These are phyloP conservation scores for Botrytis aclada DNA, from an alignment of 2,329 filamentous ascomycete species.

Conservation along the genomic window DNA sequence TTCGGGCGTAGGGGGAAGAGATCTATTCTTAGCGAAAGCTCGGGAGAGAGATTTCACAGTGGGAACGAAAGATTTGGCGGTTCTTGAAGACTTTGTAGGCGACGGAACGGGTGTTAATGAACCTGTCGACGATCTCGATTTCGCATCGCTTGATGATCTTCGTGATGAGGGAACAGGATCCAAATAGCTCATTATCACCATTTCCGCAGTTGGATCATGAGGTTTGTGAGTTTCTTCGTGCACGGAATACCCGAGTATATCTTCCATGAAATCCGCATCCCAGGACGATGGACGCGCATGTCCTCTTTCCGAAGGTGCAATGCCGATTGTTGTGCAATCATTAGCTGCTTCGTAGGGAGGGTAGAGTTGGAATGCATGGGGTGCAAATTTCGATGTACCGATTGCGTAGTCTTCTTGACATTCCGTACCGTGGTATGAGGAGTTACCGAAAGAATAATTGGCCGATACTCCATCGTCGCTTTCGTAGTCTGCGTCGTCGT, in stretches of 20 bases:
- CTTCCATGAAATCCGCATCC: background rate
- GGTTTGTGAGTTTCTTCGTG: background rate
- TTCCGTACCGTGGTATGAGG: slow-evolving; percentile 3
- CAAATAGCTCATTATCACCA: background rate
- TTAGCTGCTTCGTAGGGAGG: background rate
- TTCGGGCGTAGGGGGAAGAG: background rate
- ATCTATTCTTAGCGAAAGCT: background rate
- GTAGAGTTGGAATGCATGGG: background rate
- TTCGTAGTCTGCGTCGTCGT: background rate
- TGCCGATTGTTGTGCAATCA: background rate
- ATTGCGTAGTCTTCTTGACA: slow-evolving; percentile 11
- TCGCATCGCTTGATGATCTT: background rate
- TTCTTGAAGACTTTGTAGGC: background rate
- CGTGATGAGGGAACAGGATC: background rate
- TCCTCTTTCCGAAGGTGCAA: background rate
- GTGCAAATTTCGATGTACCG: background rate
- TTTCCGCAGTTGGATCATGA: background rate
- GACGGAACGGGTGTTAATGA: background rate
- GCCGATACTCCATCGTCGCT: background rate
- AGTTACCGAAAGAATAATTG: background rate
- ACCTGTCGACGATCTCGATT: background rate
- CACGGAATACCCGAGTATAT: background rate
- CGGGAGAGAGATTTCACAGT: background rate
- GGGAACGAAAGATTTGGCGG: background rate
- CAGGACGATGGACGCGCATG: background rate